Conservation (phyloP, 1,284 basidiomycete species). For the Austroboletus sp. region DNA sequence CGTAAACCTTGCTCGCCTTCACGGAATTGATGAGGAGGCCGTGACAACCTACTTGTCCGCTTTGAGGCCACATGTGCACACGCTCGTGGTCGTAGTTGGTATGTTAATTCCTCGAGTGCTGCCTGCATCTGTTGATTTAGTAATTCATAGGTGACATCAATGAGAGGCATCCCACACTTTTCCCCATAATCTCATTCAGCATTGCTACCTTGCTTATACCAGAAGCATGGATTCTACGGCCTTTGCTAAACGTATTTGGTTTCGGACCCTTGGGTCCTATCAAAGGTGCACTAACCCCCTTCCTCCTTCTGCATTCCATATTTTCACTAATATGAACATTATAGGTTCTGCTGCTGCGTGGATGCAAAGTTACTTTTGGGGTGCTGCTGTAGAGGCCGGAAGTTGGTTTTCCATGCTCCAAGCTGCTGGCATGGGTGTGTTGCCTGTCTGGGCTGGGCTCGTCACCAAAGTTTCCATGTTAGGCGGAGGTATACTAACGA, state of each 20-base stretch:
- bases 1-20: not conserved
- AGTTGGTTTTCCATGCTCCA: constrained; percentile 18
- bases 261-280: constrained; percentile 15
- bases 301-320: not conserved
- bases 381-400: not conserved
- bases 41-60: not conserved
- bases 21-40: not conserved
- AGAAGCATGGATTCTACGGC: constrained; percentile 11
- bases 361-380: constrained; percentile 13
- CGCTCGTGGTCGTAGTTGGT: constrained; percentile 10
- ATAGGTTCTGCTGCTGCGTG: constrained; percentile 15
- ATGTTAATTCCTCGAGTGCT: not conserved
- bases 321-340: not conserved
- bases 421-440: constrained; percentile 13
- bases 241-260: constrained; percentile 10
- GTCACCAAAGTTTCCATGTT: not conserved
- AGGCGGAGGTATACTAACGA: not conserved
- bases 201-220: constrained; percentile 9
- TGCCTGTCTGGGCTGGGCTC: constrained; percentile 5
- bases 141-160: constrained; percentile 14
- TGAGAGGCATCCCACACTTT: constrained; percentile 10
- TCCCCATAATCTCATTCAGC: constrained; percentile 6
- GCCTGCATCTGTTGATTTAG: not conserved
- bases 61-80: not conserved
- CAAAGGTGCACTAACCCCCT: constrained; percentile 8